A percentile compares a stretch with the other conserved stretches of the same genome.
These are phyloP conservation scores for Calonectria montana DNA, from an alignment of 2,329 filamentous ascomycete genomes.

Conservation along the genomic window DNA sequence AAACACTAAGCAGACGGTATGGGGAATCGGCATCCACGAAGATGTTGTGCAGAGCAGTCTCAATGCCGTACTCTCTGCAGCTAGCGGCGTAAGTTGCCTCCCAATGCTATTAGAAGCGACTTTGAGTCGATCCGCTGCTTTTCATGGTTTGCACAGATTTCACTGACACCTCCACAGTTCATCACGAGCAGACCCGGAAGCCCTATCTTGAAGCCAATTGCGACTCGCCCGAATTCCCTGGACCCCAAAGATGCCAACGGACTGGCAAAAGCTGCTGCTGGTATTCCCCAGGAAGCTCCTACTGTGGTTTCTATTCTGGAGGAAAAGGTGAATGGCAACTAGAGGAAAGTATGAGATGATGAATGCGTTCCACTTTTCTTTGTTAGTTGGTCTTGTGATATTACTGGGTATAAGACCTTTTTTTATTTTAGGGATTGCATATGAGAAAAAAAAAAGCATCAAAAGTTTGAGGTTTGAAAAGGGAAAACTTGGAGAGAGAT, in stretches of 20 bases:
- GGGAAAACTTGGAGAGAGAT: not conserved
- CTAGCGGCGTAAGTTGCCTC: conserved; percentile 77
- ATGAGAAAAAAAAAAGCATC: not conserved
- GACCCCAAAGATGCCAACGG: not conserved
- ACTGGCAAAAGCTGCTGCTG: not conserved
- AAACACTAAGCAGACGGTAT: conserved; percentile 77
- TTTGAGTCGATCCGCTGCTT: not conserved
- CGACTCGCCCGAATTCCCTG: not conserved
- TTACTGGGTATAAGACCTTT: not conserved
- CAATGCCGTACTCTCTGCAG: conserved; percentile 86
- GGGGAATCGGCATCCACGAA: conserved; percentile 92
- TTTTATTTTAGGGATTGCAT: not conserved
- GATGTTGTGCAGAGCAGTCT: conserved; percentile 90
- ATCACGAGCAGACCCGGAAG: conserved; percentile 4
- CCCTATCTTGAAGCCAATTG: not conserved
- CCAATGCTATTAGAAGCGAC: not conserved
- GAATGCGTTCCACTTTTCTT: not conserved
- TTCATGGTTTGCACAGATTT: not conserved
- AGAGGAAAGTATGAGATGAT: not conserved
- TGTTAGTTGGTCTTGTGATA: not conserved
- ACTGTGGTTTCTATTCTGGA: not conserved
- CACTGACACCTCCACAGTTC: not conserved
- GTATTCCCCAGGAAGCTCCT: not conserved
- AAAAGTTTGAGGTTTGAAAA: not conserved
- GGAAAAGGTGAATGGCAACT: not conserved